Base-by-base conservation (phyloP, 2,329 filamentous ascomycete genomes). In the Leptographium lundbergii region DNA sequence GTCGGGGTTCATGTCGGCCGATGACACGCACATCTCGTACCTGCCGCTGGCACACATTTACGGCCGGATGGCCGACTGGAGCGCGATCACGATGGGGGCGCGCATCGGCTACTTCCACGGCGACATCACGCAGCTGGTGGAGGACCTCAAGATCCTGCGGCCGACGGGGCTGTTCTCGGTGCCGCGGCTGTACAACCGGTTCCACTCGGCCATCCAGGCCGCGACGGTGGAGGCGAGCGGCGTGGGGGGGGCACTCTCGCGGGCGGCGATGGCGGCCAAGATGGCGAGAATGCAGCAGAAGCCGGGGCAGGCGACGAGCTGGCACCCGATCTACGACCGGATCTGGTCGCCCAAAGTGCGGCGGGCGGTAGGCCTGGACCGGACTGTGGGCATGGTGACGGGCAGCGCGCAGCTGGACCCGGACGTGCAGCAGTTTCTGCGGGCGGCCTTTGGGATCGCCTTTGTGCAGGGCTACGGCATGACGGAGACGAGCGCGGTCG, bases 31-130 rank as follows among this genome's bases (percentile, higher is more conserved):
- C 65, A 81, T 89, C 60, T 97, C 92, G 0, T 99, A 97, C 73
- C 81, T 99, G 57, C 94, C 94, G 0, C 76, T 96, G 47, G 94
- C 94, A 11, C 94, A 99, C 70, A 97, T 99, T 67, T 96, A 89
- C 71, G 88, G 91, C 64, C 87, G 94, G 59, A 78, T 96, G 65
- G 77, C 85, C 48, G 94, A 99, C 70, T 88, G 95, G 70, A 77
- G 78, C 4, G 81, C 83, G 17, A 76, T 96, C 19, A 82, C 87
- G 67, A 79, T 82, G 57, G 91, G 90, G 58, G 82, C 82, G 39
- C 76, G 82, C 10, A 85, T 96, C 66, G 94, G 92, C 14, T 99
- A 92, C 72, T 99, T 96, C 81, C 89, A 94, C 66, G 94, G 94
- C 58, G 90, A 96, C 68, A 86, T 96, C 62, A 69, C 88, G 14